Conservation (phyloP, 2,329 filamentous ascomycete species). For the Aureobasidium namibiae region DNA sequence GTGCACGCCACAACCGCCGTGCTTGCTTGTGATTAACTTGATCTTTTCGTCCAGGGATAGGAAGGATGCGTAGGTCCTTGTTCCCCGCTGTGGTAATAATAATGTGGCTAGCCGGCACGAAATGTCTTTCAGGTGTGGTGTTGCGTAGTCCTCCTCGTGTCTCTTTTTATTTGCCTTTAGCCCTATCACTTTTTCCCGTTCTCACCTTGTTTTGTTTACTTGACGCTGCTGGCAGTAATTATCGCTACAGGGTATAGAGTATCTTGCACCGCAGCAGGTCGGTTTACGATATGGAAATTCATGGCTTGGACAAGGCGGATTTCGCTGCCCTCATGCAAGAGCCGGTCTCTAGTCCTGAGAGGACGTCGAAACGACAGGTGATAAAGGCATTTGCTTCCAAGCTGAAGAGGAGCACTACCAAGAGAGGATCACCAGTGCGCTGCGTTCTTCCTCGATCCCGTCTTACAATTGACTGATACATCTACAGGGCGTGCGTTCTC, state of each 20-base stretch:
- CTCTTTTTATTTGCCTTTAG: not conserved
- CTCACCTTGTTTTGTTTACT: not conserved
- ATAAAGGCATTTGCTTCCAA: not conserved
- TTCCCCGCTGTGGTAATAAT: constrained; percentile 7
- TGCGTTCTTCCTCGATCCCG: not conserved
- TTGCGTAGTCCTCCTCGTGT: constrained; percentile 9
- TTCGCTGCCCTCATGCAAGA: constrained; percentile 1
- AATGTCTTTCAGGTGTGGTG: not conserved
- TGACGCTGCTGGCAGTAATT: constrained; percentile 2
- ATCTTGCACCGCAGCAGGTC: not conserved
- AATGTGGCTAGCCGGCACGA: not conserved
- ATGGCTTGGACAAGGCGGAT: not conserved
- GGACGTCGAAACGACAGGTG: not conserved
- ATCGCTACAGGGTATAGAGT: not conserved
- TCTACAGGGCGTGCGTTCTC: not conserved
- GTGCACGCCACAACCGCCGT: constrained; percentile 1
- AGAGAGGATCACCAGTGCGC: not conserved
- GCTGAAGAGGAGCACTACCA: not conserved
- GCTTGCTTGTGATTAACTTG: not conserved
- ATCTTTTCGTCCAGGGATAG: not conserved
- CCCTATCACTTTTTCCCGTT: not conserved
- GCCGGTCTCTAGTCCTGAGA: not conserved
- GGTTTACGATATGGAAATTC: not conserved
- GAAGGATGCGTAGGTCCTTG: not conserved
- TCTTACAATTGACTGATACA: not conserved